A percentile compares a stretch with the other conserved stretches of the same genome.
phyloP scores from a whole-genome alignment of 208 protist genomes.

The Acanthamoeba sp. region DNA sequence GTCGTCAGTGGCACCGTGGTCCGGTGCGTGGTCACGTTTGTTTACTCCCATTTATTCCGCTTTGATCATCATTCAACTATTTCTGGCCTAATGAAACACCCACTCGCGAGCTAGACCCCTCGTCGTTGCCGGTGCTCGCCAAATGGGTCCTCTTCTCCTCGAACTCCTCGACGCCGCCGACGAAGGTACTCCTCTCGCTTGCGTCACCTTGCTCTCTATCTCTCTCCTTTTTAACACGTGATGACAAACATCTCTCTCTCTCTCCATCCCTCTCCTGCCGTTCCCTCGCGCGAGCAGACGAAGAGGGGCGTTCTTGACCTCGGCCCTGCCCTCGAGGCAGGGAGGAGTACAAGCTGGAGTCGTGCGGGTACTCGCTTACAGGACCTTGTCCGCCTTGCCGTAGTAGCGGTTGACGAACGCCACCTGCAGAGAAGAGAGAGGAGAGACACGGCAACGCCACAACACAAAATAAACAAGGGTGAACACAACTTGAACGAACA shows the following conservation, averaged over 20 bases:
- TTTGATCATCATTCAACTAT: background rate
- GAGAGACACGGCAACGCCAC: no score
- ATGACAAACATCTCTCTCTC: background rate
- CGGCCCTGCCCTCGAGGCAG: background rate
- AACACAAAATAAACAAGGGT: background rate
- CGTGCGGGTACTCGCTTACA: background rate
- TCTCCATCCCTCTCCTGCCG: background rate
- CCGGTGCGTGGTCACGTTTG: background rate
- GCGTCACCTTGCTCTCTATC: background rate
- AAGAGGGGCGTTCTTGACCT: slow-evolving; percentile 55
- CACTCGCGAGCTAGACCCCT: background rate
- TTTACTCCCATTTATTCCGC: background rate
- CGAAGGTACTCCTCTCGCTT: background rate
- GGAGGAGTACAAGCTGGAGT: background rate
- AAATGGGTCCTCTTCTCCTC: background rate
- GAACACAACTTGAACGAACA: background rate
- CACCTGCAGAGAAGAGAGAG: background rate
- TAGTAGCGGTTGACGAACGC: slow-evolving; percentile 82
- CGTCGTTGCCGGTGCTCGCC: background rate
- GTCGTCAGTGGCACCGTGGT: background rate
- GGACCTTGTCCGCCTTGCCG: slow-evolving; percentile 79
- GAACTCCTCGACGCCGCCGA: background rate
- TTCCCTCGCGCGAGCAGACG: slow-evolving; percentile 5
- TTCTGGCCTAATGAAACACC: background rate
- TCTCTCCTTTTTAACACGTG: background rate